Evolutionary conservation across 345 rosid genomes (phyloP).

Genomic region (Combretum micranthum): DNA sequence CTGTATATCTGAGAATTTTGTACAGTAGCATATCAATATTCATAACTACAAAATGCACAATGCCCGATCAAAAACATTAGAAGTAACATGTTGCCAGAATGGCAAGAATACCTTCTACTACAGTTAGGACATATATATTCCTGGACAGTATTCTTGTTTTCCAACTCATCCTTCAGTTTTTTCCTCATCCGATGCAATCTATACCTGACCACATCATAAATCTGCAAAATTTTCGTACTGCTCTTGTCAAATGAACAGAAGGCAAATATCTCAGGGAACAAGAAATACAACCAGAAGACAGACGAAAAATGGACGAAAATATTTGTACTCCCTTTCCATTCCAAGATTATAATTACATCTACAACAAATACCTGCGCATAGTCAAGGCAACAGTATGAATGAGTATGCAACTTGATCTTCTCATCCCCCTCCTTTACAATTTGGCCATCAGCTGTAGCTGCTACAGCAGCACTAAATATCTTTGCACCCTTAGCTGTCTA

Average conservation of each 20-base stretch:
- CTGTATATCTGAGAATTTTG: constrained; percentile 50
- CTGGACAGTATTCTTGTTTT: constrained; percentile 82
- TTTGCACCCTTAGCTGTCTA: constrained; percentile 89
- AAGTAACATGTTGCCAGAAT: too few species aligned
- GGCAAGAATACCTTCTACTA: constrained; percentile 45
- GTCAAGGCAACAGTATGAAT: constrained; percentile 86
- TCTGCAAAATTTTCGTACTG: constrained; percentile 36
- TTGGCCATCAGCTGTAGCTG: constrained; percentile 56
- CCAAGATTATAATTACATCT: not conserved
- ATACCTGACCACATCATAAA: constrained; percentile 70
- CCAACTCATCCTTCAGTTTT: constrained; percentile 75
- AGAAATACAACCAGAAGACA: not conserved
- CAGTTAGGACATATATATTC: constrained; percentile 90
- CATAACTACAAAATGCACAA: constrained; percentile 7
- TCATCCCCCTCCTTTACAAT: constrained; percentile 61
- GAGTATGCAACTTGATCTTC: constrained; percentile 78
- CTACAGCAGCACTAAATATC: constrained; percentile 70
- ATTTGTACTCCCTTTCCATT: not conserved
- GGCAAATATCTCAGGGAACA: not conserved
- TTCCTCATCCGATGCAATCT: constrained; percentile 70
- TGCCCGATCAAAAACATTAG: not conserved
- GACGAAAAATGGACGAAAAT: not conserved
- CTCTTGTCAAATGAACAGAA: not conserved
- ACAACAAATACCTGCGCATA: constrained; percentile 54
- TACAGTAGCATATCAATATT: constrained; percentile 11